phyloP scores from a whole-genome alignment of 768 basidiomycete species.

The Mycena rosella region DNA sequence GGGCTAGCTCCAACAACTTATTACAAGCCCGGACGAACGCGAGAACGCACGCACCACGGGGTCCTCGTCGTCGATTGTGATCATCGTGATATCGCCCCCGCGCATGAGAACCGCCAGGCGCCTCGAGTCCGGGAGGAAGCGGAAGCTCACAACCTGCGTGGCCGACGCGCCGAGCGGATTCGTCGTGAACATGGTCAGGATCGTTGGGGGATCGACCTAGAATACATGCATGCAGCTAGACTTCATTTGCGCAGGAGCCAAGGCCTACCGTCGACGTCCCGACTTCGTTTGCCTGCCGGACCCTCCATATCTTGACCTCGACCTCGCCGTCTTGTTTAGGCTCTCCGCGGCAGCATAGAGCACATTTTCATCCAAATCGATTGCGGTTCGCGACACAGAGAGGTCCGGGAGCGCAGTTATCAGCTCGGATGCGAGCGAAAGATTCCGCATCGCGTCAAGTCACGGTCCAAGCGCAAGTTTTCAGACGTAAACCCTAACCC shows the following conservation, averaged over 20 bases:
- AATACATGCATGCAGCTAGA: not conserved
- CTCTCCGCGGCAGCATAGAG: constrained; percentile 71
- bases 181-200: constrained; percentile 55
- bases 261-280: constrained; percentile 36
- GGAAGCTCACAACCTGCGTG: constrained; percentile 70
- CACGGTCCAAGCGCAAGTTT: constrained; percentile 12
- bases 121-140: constrained; percentile 79
- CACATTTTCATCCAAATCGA: constrained; percentile 75
- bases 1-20: constrained; percentile 56
- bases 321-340: constrained; percentile 61
- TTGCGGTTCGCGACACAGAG: constrained; percentile 60
- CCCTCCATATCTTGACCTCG: constrained; percentile 71
- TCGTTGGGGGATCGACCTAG: constrained; percentile 36
- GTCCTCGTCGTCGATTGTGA: constrained; percentile 65
- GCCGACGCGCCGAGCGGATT: constrained; percentile 42
- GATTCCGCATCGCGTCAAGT: constrained; percentile 65
- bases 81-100: constrained; percentile 85
- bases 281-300: constrained; percentile 41
- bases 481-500: too few species aligned
- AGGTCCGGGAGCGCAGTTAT: constrained; percentile 45
- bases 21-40: constrained; percentile 1
- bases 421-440: constrained; percentile 56
- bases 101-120: constrained; percentile 75
- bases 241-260: not conserved
- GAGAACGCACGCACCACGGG: constrained; percentile 53